phyloP scores from a whole-genome alignment of 2,329 filamentous ascomycete genomes.

The Aspergillus sp. region DNA sequence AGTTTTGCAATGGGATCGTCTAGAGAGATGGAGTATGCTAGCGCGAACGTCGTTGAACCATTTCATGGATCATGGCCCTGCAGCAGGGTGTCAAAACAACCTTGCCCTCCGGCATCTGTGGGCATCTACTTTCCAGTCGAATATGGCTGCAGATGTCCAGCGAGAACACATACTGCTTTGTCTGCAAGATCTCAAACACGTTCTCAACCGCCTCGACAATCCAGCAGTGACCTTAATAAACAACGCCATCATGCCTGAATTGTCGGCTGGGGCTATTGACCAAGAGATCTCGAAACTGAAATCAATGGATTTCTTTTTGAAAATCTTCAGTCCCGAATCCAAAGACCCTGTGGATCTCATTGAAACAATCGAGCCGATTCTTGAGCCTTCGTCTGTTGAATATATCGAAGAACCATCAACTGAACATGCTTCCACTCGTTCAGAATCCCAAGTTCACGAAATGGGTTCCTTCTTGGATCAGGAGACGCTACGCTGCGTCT shows the following conservation, averaged over 20 bases:
- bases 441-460: constrained; percentile 55
- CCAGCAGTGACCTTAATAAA: constrained; percentile 64
- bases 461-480: constrained; percentile 80
- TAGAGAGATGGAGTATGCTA: constrained; percentile 57
- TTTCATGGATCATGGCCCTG: constrained; percentile 27
- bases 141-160: constrained; percentile 49
- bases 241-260: constrained; percentile 80
- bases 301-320: constrained; percentile 93
- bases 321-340: constrained; percentile 77
- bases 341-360: constrained; percentile 80
- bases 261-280: constrained; percentile 78
- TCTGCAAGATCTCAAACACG: constrained; percentile 57
- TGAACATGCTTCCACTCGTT: constrained; percentile 40
- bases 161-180: constrained; percentile 59
- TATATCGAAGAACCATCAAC: constrained; percentile 11
- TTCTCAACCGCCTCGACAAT: constrained; percentile 47
- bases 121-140: constrained; percentile 60
- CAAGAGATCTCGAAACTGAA: constrained; percentile 87
- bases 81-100: constrained; percentile 30
- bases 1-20: constrained; percentile 52
- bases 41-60: constrained; percentile 50
- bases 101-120: constrained; percentile 60
- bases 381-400: constrained; percentile 58
- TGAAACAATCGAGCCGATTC: constrained; percentile 84
- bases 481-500: constrained; percentile 75